Percentiles rank a stretch among this genome's conserved stretches.
phyloP scores from a whole-genome alignment of 2,329 filamentous ascomycete genomes.

The Knoxdaviesia capensis region DNA sequence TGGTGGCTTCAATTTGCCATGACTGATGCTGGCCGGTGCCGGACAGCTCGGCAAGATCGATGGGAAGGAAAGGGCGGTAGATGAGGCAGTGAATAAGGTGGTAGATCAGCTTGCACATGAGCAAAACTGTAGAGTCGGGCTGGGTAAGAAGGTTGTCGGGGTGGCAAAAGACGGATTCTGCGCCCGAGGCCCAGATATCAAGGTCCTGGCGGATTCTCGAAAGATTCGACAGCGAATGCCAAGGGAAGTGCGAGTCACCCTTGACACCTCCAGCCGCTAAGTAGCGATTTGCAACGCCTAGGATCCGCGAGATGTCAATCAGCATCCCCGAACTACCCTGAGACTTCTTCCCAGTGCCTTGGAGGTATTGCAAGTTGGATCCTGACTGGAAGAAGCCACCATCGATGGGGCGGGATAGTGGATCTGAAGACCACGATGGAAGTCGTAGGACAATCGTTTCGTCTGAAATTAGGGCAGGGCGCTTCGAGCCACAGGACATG shows the following conservation, averaged over 20 bases:
- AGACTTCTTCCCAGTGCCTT: conserved; percentile 45
- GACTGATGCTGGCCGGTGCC: conserved; percentile 71
- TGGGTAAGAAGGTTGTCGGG: conserved; percentile 59
- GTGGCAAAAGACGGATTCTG: conserved; percentile 59
- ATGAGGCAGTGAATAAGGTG: conserved; percentile 74
- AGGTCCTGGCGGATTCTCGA: conserved; percentile 74
- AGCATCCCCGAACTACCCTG: conserved; percentile 65
- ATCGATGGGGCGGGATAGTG: conserved; percentile 41
- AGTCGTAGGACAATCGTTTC: conserved; percentile 55
- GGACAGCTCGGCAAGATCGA: conserved; percentile 63
- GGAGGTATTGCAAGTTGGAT: conserved; percentile 56
- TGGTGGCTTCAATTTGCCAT: conserved; percentile 83
- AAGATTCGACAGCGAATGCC: conserved; percentile 69
- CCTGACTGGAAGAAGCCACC: conserved; percentile 66
- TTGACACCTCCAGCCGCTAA: conserved; percentile 71
- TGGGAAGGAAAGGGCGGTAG: conserved; percentile 70
- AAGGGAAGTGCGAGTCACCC: conserved; percentile 77
- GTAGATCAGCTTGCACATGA: conserved; percentile 72
- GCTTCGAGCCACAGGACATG: conserved; percentile 58
- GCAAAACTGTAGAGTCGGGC: conserved; percentile 55
- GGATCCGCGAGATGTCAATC: conserved; percentile 65
- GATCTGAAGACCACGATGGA: conserved; percentile 50
- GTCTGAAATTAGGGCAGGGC: conserved; percentile 63
- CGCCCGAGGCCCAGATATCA: conserved; percentile 68
- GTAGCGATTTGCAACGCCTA: conserved; percentile 70